Conservation (phyloP, 1,139 yeast genomes). For the Scheffersomyces illinoinensis region DNA sequence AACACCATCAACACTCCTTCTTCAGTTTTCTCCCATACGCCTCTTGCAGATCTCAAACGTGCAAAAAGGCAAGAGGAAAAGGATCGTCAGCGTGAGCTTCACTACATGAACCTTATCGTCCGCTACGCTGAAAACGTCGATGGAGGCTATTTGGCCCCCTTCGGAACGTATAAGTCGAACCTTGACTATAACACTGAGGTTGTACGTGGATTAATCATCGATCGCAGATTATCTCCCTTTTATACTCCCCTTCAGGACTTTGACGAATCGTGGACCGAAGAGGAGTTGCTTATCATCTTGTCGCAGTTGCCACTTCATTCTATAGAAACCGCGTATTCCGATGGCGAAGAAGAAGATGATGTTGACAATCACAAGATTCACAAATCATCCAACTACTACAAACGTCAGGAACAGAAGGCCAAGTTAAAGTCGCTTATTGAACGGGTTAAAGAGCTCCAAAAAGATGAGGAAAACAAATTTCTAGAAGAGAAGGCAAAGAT, state of each 20-base stretch:
- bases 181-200: slow-evolving; percentile 73
- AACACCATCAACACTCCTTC: slow-evolving; percentile 16
- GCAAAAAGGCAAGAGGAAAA: slow-evolving; percentile 48
- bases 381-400: slow-evolving; percentile 48
- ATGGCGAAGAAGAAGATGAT: slow-evolving; percentile 54
- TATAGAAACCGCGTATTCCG: slow-evolving; percentile 54
- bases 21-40: slow-evolving; percentile 11
- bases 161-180: slow-evolving; percentile 76
- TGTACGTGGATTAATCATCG: slow-evolving; percentile 62
- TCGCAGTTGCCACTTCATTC: slow-evolving; percentile 60
- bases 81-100: slow-evolving; percentile 52
- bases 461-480: slow-evolving; percentile 51
- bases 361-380: slow-evolving; percentile 58
- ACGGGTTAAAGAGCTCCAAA: slow-evolving; percentile 53
- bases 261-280: slow-evolving; percentile 72
- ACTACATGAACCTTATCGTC: slow-evolving; percentile 58
- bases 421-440: slow-evolving; percentile 51
- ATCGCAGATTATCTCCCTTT: slow-evolving; percentile 80
- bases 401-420: slow-evolving; percentile 55
- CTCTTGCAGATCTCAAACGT: slow-evolving; percentile 24
- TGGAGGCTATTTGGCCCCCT: slow-evolving; percentile 84
- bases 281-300: slow-evolving; percentile 62
- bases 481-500: slow-evolving; percentile 35
- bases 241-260: slow-evolving; percentile 86
- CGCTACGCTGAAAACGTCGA: slow-evolving; percentile 63